These are phyloP conservation scores for Pseudozyma sp. DNA, from an alignment of 1,284 basidiomycete species.

Conservation along the genomic window DNA sequence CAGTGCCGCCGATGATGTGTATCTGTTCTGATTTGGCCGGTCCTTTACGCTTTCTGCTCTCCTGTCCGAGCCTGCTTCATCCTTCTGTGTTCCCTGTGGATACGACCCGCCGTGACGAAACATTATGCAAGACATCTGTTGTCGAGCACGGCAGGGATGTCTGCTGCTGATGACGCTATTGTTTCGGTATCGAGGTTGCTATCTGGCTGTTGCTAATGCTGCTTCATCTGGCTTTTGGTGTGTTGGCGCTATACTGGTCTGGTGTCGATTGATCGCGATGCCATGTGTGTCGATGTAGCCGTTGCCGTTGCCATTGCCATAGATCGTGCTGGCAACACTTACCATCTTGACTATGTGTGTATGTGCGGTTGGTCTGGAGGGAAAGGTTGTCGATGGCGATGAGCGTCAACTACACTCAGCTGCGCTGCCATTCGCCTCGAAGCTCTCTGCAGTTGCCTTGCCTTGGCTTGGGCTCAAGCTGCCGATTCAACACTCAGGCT, in stretches of 20 bases:
- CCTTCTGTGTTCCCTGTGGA: too few species aligned
- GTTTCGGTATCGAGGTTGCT: too few species aligned
- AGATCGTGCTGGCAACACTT: slow-evolving; percentile 26
- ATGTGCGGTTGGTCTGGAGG: slow-evolving; percentile 46
- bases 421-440: background rate
- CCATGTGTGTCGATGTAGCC: slow-evolving; percentile 11
- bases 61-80: too few species aligned
- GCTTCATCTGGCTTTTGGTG: background rate
- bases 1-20: too few species aligned
- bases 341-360: slow-evolving; percentile 54
- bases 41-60: too few species aligned
- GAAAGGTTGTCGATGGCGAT: slow-evolving; percentile 32
- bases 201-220: too few species aligned
- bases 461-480: background rate
- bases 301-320: slow-evolving; percentile 18
- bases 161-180: too few species aligned
- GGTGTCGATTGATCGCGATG: background rate
- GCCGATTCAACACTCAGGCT: background rate
- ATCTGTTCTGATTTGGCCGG: too few species aligned
- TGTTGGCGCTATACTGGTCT: slow-evolving; percentile 2
- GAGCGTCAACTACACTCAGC: slow-evolving; percentile 18
- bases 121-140: too few species aligned
- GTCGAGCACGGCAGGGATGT: too few species aligned
- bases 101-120: too few species aligned
- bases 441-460: background rate